These are phyloP conservation scores for Rhynchospora tenuis DNA, from an alignment of 176 grass and related monocot species.

Conservation along the genomic window DNA sequence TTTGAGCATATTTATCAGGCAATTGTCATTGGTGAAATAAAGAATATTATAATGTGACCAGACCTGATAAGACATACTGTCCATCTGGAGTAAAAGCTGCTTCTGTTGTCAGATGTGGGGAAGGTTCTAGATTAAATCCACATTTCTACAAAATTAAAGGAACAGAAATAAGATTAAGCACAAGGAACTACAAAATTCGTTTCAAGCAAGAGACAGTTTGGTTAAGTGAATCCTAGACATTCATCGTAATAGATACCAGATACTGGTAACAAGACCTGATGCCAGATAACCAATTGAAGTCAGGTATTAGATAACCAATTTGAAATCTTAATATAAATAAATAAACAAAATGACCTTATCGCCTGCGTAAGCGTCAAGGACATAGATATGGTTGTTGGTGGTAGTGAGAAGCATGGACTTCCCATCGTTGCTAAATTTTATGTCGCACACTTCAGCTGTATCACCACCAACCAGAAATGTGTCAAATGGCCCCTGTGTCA, in stretches of 20 bases:
- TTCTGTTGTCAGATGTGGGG: slow-evolving; percentile 75
- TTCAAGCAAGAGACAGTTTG: not conserved
- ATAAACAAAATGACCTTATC: slow-evolving; percentile 51
- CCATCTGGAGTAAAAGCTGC: slow-evolving; percentile 97
- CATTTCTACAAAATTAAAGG: slow-evolving; percentile 52
- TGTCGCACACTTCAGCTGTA: slow-evolving; percentile 91
- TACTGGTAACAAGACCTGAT: not conserved
- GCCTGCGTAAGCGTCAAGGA: slow-evolving; percentile 96
- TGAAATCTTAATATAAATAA: not conserved
- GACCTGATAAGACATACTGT: slow-evolving; percentile 90
- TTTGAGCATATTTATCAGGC: not conserved
- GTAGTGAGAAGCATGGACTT: slow-evolving; percentile 98
- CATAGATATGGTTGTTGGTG: slow-evolving; percentile 95
- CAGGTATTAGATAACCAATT: not conserved
- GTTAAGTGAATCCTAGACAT: not conserved
- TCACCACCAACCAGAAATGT: slow-evolving; percentile 96
- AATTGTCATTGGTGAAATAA: not conserved
- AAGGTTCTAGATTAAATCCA: slow-evolving; percentile 94
- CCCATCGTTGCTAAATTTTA: slow-evolving; percentile 97
- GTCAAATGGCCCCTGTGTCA: slow-evolving; percentile 65
- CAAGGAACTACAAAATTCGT: not conserved
- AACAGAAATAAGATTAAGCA: not conserved
- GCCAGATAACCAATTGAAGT: not conserved
- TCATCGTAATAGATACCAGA: not conserved
- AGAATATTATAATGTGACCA: slow-evolving; percentile 17